phyloP scores from a whole-genome alignment of 352 stramenopile species.

The Pythium dissimile region DNA sequence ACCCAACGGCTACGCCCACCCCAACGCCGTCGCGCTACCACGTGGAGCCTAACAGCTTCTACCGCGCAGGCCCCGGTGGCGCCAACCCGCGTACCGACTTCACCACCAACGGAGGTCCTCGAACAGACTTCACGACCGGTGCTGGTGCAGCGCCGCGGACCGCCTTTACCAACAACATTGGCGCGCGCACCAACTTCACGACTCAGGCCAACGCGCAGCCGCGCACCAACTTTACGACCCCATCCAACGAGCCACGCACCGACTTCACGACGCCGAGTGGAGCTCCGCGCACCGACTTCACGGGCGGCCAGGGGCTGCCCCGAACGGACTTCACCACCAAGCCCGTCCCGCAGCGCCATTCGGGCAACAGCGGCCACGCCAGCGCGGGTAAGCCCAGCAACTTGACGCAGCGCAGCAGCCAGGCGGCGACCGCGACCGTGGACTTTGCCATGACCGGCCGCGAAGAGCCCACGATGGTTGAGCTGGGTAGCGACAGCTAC shows the following conservation, averaged over 20 bases:
- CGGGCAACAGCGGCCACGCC: background rate
- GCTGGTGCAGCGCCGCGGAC: background rate
- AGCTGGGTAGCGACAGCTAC: background rate
- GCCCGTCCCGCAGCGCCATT: background rate
- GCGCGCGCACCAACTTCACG: background rate
- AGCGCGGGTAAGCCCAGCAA: slow-evolving; percentile 3
- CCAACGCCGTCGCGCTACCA: background rate
- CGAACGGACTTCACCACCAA: slow-evolving; percentile 3
- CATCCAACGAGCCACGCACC: background rate
- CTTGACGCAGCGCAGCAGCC: background rate
- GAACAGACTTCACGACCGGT: background rate
- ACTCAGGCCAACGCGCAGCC: background rate
- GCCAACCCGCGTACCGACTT: background rate
- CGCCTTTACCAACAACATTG: background rate
- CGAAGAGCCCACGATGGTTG: slow-evolving; percentile 4
- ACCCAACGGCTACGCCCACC: background rate
- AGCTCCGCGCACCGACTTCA: slow-evolving; percentile 3
- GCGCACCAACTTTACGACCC: background rate
- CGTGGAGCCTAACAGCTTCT: background rate
- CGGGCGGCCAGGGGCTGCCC: background rate
- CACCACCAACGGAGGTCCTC: background rate
- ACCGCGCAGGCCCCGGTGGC: background rate
- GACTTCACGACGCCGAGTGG: background rate
- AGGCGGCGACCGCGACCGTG: background rate
- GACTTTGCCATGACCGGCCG: background rate